These are phyloP conservation scores for Neophaeococcomyces aloes DNA, from an alignment of 2,329 filamentous ascomycete species.

Conservation along the genomic window DNA sequence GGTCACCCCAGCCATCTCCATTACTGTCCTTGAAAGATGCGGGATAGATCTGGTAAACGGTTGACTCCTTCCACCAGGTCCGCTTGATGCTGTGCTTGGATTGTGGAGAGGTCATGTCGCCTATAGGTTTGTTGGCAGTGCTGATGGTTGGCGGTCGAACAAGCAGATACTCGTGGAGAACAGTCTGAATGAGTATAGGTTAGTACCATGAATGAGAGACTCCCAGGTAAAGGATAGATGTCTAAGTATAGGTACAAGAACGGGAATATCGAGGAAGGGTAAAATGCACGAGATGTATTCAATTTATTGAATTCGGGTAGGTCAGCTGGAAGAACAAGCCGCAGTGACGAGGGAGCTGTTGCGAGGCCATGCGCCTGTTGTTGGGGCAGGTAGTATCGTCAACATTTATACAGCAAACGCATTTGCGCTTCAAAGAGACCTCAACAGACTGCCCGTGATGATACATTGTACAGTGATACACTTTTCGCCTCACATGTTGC, in stretches of 20 bases:
- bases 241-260: not conserved
- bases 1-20: slow-evolving; percentile 52
- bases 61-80: slow-evolving; percentile 51
- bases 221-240: not conserved
- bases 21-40: slow-evolving; percentile 50
- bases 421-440: too few relatives aligned
- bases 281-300: not conserved
- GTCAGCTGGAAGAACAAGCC: not conserved
- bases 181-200: slow-evolving; percentile 1
- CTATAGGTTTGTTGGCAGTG: slow-evolving; percentile 1
- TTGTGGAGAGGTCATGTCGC: not conserved
- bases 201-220: not conserved
- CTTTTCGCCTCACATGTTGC: too few relatives aligned
- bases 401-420: too few relatives aligned
- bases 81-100: slow-evolving; percentile 6
- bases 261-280: not conserved
- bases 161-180: slow-evolving; percentile 1
- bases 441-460: too few relatives aligned
- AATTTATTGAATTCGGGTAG: not conserved
- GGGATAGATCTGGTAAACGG: slow-evolving; percentile 53
- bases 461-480: too few relatives aligned
- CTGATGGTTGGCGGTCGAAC: not conserved
- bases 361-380: too few relatives aligned
- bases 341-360: not conserved
- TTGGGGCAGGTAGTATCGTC: too few relatives aligned